Base-by-base conservation (phyloP, 2,329 filamentous ascomycete species). In the Venturia aucupariae region DNA sequence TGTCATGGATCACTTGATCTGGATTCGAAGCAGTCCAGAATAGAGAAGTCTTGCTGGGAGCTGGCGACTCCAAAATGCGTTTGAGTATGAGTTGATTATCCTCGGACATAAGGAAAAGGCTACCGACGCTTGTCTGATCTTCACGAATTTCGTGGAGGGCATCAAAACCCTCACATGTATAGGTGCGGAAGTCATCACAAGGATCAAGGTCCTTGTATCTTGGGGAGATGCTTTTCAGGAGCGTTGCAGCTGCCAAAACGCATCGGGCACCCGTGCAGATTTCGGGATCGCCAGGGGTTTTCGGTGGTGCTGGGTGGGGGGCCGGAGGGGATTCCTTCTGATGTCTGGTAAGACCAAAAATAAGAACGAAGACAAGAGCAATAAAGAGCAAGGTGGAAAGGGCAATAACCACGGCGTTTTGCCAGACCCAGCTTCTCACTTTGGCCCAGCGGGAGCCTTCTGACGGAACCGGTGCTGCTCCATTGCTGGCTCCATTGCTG, bases 161-260 rank as follows among this genome's bases (percentile, higher is more conserved):
- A 62, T 81, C 78, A 82, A 86, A 90, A 13, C 87, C 87, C 64
- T 85, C 86, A 69, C 87, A 90, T 27, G 86, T 84, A 64, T 86
- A 81, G 71, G 86, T 78, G 66, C 89, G 85, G 66, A 90, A 90
- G 70, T 89, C 75, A 22, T 79, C 81, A 69, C 88, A 90, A 1
- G 88, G 83, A 70, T 90, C 86, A 42, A 90, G 76, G 2, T 83
- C 74, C 66, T 83, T 78, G 72, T 88, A 86, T 60, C 85, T 77
- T 10, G 84, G 82, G 22, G 84, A 83, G 13, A 88, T 75, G 66
- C 84, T 87, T 67, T 85, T 82, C 8, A 88, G 78, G 46, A 88
- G 81, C 67, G 84, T 59, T 44, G 61, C 38, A 10, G 61, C 41
- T n/a, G 61, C 61, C 10, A 48, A 44, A 24, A 62, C 46, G 42